A percentile compares a stretch with the other conserved stretches of the same genome.
Evolutionary conservation across 139 green algal species (phyloP).

Genomic region (Tetradesmus lagerheimii): DNA sequence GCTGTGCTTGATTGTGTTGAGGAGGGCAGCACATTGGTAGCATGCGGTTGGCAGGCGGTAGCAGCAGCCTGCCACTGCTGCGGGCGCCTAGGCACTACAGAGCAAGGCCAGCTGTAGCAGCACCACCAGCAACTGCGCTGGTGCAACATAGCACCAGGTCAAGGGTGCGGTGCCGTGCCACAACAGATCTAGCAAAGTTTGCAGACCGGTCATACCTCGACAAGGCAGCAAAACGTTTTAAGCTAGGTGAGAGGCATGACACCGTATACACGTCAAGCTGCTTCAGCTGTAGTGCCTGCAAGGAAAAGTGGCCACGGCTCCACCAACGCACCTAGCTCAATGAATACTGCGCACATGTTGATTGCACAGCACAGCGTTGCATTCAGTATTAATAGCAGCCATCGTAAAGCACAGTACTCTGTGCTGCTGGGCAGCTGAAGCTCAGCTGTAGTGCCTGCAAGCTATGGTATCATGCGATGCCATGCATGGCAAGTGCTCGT

Average conservation of each 20-base stretch:
- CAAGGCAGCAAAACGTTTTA: constrained; percentile 53
- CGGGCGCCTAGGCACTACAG: not conserved
- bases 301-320: not conserved
- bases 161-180: not conserved
- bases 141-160: not conserved
- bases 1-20: not conserved
- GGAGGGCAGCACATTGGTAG: not conserved
- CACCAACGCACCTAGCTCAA: not conserved
- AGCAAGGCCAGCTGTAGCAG: constrained; percentile 15
- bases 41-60: constrained; percentile 13
- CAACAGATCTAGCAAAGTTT: constrained; percentile 42
- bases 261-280: not conserved
- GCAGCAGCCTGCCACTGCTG: constrained; percentile 1
- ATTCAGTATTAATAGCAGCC: too few relatives aligned
- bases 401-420: too few relatives aligned
- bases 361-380: too few relatives aligned
- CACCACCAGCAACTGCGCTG: not conserved
- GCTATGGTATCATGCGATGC: too few relatives aligned
- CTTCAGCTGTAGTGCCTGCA: not conserved
- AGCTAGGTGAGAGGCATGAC: constrained; percentile 14
- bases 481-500: too few relatives aligned
- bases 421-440: too few relatives aligned
- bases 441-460: too few relatives aligned
- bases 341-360: not conserved
- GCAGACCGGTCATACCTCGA: constrained; percentile 45